Evolutionary conservation across 2,329 filamentous ascomycete genomes (phyloP).

Genomic region (Beauveria sp.): DNA sequence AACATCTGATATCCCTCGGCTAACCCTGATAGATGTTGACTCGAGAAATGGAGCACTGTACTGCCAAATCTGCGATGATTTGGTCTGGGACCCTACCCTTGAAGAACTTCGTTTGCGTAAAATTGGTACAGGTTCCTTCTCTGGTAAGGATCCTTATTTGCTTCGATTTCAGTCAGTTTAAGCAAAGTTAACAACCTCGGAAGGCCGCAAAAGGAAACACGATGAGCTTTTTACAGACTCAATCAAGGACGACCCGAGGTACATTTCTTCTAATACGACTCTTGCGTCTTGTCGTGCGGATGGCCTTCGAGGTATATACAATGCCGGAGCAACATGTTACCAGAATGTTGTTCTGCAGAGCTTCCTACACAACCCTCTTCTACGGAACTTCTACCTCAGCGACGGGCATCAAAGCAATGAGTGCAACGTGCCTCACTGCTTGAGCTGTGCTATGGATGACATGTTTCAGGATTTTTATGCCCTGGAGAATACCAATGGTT

Average conservation of each 20-base stretch:
- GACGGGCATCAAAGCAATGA: conserved; percentile 78
- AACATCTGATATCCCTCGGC: conserved; percentile 13
- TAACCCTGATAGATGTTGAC: conserved; percentile 56
- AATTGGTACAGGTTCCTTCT: conserved; percentile 57
- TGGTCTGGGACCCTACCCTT: conserved; percentile 74
- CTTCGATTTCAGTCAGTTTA: not conserved
- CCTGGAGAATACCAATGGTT: conserved; percentile 74
- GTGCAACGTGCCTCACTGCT: conserved; percentile 56
- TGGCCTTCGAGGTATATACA: conserved; percentile 87
- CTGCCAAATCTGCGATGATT: conserved; percentile 75
- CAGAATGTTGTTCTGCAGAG: conserved; percentile 94
- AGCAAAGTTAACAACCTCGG: conserved; percentile 5
- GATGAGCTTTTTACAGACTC: conserved; percentile 61
- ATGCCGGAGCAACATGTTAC: conserved; percentile 97
- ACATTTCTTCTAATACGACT: conserved; percentile 70
- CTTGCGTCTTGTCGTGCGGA: conserved; percentile 77
- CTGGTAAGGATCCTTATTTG: conserved; percentile 40
- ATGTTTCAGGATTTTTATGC: conserved; percentile 67
- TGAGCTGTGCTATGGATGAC: conserved; percentile 65
- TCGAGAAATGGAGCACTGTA: conserved; percentile 67
- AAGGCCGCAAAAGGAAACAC: conserved; percentile 66
- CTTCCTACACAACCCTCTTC: conserved; percentile 84
- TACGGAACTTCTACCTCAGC: conserved; percentile 85
- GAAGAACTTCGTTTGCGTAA: conserved; percentile 68
- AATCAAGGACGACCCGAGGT: conserved; percentile 64